Evolutionary conservation across 192 early-diverging fungal species (phyloP).

Genomic region (Radiomyces spectabilis): DNA sequence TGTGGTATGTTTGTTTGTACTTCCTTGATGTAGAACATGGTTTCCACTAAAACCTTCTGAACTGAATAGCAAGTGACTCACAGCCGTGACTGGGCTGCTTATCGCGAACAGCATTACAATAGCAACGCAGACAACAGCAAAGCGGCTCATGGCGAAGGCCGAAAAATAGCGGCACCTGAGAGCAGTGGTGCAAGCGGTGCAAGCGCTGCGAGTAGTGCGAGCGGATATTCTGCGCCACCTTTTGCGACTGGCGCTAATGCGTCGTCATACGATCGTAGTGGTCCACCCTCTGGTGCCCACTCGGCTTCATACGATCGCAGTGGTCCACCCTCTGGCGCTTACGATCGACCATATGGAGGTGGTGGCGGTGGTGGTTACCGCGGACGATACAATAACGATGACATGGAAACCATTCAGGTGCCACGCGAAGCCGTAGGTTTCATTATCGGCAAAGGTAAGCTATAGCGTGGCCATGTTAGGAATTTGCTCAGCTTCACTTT

Average conservation of each 20-base stretch:
- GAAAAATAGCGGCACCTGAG: too few species aligned
- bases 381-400: conserved; percentile 19
- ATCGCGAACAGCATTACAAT: not conserved
- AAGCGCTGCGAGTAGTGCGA: not conserved
- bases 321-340: not conserved
- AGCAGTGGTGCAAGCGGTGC: conserved; percentile 1
- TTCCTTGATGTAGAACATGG: too few species aligned
- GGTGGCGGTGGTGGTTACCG: conserved; percentile 1
- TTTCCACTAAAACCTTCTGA: not conserved
- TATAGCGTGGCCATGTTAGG: too few species aligned
- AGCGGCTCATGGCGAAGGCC: too few species aligned
- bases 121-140: too few species aligned
- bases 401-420: conserved; percentile 49
- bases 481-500: not conserved
- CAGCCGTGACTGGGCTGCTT: conserved; percentile 8
- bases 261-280: not conserved
- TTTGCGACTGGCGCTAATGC: conserved; percentile 14
- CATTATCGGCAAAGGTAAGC: conserved; percentile 43
- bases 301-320: too few species aligned
- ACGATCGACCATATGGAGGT: not conserved
- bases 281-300: not conserved
- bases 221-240: not conserved
- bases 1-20: too few species aligned
- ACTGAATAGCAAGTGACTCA: not conserved
- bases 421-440: conserved; percentile 48